A percentile compares a stretch with the other conserved stretches of the same genome.
Conservation (phyloP, 2,329 filamentous ascomycete species). For the Cadophora gregata region DNA sequence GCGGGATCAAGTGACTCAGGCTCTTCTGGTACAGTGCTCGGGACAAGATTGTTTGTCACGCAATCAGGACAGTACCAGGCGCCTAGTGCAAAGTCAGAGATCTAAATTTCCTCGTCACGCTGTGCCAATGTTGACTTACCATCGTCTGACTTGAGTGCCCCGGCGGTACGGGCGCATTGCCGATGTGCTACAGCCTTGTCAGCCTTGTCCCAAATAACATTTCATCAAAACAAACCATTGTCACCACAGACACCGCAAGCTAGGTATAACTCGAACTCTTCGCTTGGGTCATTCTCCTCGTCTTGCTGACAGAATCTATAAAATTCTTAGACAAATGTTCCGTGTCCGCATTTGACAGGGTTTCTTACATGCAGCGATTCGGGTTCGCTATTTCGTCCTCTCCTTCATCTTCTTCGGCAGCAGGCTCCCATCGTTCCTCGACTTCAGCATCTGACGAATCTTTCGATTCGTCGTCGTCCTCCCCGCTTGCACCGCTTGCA, state of each 20-base stretch:
- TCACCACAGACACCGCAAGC: slow-evolving; percentile 80
- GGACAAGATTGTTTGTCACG: slow-evolving; percentile 54
- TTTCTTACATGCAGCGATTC: slow-evolving; percentile 69
- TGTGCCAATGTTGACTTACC: slow-evolving; percentile 55
- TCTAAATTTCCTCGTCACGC: slow-evolving; percentile 14
- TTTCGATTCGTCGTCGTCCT: slow-evolving; percentile 59
- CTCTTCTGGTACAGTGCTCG: slow-evolving; percentile 40
- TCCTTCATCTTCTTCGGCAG: slow-evolving; percentile 60
- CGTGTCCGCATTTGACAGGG: slow-evolving; percentile 24
- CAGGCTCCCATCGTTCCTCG: slow-evolving; percentile 59
- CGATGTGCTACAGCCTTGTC: slow-evolving; percentile 75
- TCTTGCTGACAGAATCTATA: slow-evolving; percentile 81
- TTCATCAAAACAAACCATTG: slow-evolving; percentile 68
- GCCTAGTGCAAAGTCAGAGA: slow-evolving; percentile 49
- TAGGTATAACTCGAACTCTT: slow-evolving; percentile 81
- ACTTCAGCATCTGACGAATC: slow-evolving; percentile 64
- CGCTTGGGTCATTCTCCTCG: slow-evolving; percentile 81
- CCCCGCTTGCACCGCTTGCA: slow-evolving; percentile 34
- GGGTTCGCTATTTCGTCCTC: slow-evolving; percentile 59
- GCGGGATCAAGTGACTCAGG: slow-evolving; percentile 43
- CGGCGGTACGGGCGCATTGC: slow-evolving; percentile 81
- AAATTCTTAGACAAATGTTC: slow-evolving; percentile 39
- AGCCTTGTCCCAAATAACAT: slow-evolving; percentile 43
- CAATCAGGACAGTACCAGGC: slow-evolving; percentile 66
- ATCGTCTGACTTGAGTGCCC: slow-evolving; percentile 64